These are phyloP conservation scores for Leersia perrieri DNA, from an alignment of 176 grass and related monocot genomes.

Conservation along the genomic window DNA sequence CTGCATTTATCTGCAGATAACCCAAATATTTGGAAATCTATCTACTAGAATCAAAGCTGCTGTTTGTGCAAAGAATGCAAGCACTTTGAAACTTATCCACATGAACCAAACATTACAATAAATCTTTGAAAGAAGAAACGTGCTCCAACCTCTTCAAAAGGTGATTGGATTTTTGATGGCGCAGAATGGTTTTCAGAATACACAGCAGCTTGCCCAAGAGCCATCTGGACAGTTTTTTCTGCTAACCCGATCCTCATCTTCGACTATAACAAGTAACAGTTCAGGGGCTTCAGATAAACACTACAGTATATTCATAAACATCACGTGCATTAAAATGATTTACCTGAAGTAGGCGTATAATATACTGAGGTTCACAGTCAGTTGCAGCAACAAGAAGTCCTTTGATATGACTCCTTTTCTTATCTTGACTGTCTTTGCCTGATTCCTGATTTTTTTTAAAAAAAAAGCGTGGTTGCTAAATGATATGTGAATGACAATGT, in stretches of 20 bases:
- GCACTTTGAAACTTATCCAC: not conserved
- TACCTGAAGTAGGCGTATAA: constrained; percentile 93
- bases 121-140: constrained; percentile 18
- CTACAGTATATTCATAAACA: not conserved
- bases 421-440: constrained; percentile 98
- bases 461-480: not conserved
- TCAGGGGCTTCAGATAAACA: constrained; percentile 6
- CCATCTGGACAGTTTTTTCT: constrained; percentile 96
- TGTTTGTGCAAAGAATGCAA: not conserved
- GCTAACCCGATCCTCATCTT: constrained; percentile 99
- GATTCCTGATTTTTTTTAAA: constrained; percentile 71
- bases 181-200: constrained; percentile 56
- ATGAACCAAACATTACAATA: constrained; percentile 14
- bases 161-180: constrained; percentile 54
- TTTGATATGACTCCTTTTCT: constrained; percentile 96
- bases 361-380: constrained; percentile 96
- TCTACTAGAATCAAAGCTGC: not conserved
- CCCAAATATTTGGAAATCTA: not conserved
- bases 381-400: constrained; percentile 93
- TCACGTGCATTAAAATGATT: constrained; percentile 27
- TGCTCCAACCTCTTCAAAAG: constrained; percentile 72
- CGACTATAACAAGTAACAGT: constrained; percentile 58
- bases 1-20: not conserved
- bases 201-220: constrained; percentile 81
- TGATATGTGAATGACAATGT: constrained; percentile 13